Evolutionary conservation across 2,329 filamentous ascomycete species (phyloP).

Genomic region (Xylaria arbuscula): DNA sequence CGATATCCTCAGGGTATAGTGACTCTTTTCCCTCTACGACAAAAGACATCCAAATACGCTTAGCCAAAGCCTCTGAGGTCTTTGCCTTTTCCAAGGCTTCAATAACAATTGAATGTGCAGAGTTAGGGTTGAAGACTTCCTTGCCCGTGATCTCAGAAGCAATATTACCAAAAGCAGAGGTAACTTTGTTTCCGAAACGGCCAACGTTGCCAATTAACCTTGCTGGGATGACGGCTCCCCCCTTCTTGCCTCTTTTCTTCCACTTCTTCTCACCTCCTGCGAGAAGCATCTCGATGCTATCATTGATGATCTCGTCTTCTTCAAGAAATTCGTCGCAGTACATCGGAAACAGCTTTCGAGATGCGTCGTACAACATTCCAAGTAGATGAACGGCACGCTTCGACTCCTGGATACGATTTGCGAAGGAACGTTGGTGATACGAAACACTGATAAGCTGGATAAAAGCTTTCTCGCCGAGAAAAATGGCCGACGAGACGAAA

Average conservation of each 20-base stretch:
- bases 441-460: constrained; percentile 87
- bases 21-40: constrained; percentile 88
- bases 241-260: constrained; percentile 54
- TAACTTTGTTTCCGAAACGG: constrained; percentile 91
- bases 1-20: constrained; percentile 81
- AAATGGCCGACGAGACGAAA: constrained; percentile 75
- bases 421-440: constrained; percentile 87
- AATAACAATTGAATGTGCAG: constrained; percentile 88
- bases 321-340: constrained; percentile 92
- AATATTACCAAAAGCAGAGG: constrained; percentile 90
- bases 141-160: constrained; percentile 96
- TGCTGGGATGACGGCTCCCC: constrained; percentile 79
- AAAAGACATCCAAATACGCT: constrained; percentile 97
- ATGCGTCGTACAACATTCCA: constrained; percentile 89
- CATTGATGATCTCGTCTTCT: constrained; percentile 92
- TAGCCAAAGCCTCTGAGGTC: constrained; percentile 91
- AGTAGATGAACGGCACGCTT: constrained; percentile 88
- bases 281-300: constrained; percentile 78
- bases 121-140: constrained; percentile 92
- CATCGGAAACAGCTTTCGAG: constrained; percentile 86
- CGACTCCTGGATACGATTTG: constrained; percentile 84
- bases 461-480: constrained; percentile 80
- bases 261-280: constrained; percentile 66
- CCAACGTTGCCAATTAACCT: constrained; percentile 80
- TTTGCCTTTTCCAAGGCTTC: constrained; percentile 86